Evolutionary conservation across 2,329 filamentous ascomycete genomes (phyloP).

Genomic region (Tolypocladium tropicale): DNA sequence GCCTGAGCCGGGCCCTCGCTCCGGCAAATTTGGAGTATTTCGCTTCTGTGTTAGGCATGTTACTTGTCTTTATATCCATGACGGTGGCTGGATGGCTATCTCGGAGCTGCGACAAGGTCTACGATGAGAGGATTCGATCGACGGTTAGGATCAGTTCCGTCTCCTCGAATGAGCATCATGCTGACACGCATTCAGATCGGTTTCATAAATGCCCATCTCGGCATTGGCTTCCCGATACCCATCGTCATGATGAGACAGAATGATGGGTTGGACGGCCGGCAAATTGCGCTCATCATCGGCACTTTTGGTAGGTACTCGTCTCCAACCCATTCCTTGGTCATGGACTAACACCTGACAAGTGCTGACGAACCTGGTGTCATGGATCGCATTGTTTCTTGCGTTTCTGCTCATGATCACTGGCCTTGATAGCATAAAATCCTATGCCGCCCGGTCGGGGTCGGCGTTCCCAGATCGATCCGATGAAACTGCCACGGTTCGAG

Average conservation of each 20-base stretch:
- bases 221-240: slow-evolving; percentile 39
- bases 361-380: slow-evolving; percentile 23
- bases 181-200: slow-evolving; percentile 26
- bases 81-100: slow-evolving; percentile 11
- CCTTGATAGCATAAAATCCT: not conserved
- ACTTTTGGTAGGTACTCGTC: slow-evolving; percentile 33
- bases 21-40: slow-evolving; percentile 29
- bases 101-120: slow-evolving; percentile 13
- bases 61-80: slow-evolving; percentile 26
- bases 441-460: no score
- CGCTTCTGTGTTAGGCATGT: slow-evolving; percentile 38
- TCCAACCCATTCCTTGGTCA: no score
- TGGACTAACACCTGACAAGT: slow-evolving; percentile 15
- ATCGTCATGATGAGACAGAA: slow-evolving; percentile 33
- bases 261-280: slow-evolving; percentile 17
- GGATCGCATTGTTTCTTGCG: slow-evolving; percentile 19
- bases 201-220: slow-evolving; percentile 40
- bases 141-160: slow-evolving; percentile 16
- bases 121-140: slow-evolving; percentile 19
- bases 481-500: not conserved
- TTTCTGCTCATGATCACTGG: slow-evolving; percentile 8
- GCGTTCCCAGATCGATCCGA: not conserved
- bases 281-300: slow-evolving; percentile 31
- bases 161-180: not conserved
- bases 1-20: slow-evolving; percentile 25